Percentiles rank a stretch among this genome's conserved stretches.
Evolutionary conservation across 176 grass and related monocot species (phyloP).

Genomic region (Typha latifolia): DNA sequence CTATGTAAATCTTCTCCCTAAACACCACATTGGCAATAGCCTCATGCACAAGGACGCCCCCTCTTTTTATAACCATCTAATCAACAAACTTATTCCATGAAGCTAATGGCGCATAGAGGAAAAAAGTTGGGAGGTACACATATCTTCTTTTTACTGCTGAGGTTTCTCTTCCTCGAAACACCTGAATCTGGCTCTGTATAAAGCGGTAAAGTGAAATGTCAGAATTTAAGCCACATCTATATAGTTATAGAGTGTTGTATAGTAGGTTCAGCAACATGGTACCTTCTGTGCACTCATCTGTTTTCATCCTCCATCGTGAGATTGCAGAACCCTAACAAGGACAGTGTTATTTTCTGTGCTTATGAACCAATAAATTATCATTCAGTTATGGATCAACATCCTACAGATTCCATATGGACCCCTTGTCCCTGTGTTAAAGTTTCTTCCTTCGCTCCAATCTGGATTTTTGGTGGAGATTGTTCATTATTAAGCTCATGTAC

Average conservation of each 20-base stretch:
- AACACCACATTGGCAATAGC: no score
- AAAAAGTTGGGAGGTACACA: slow-evolving; percentile 3
- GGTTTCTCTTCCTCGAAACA: slow-evolving; percentile 26
- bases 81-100: no score
- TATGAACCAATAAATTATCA: background rate
- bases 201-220: background rate
- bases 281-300: slow-evolving; percentile 30
- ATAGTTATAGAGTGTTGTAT: background rate
- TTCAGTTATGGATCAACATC: background rate
- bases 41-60: no score
- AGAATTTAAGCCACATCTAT: background rate
- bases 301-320: slow-evolving; percentile 30
- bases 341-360: slow-evolving; percentile 11
- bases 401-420: slow-evolving; percentile 2
- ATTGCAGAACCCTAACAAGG: slow-evolving; percentile 30
- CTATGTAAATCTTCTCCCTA: no score
- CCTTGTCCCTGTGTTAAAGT: background rate
- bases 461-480: background rate
- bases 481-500: background rate
- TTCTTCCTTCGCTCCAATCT: background rate
- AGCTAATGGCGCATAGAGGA: background rate
- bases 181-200: slow-evolving; percentile 15
- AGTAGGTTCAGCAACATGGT: background rate
- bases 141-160: slow-evolving; percentile 41
- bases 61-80: no score